Conservation (phyloP, 345 rosid species). For the Brassica nigra region DNA sequence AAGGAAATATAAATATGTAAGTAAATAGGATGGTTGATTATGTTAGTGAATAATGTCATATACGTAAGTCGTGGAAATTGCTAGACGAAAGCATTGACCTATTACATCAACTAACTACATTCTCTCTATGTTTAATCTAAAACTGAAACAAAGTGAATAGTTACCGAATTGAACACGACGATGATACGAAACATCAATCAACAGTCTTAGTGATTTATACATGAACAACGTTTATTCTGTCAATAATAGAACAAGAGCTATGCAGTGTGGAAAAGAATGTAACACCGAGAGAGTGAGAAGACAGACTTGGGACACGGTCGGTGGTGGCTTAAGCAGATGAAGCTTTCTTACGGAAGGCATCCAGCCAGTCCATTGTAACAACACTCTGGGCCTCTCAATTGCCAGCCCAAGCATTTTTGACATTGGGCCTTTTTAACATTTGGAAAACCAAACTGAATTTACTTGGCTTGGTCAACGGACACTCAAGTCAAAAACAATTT, state of each 20-base stretch:
- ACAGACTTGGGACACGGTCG: neutral
- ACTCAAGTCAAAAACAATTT: neutral
- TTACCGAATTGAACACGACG: too few relatives aligned
- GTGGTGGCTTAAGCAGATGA: neutral
- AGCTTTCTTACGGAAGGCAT: neutral
- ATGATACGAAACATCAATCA: too few relatives aligned
- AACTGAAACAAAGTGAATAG: too few relatives aligned
- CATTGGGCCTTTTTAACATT: neutral
- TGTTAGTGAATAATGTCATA: neutral
- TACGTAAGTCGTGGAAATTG: neutral
- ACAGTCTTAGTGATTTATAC: too few relatives aligned
- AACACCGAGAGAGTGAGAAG: neutral
- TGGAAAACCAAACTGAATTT: neutral
- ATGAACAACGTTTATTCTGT: too few relatives aligned
- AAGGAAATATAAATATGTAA: neutral
- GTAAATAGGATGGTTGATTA: neutral
- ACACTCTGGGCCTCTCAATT: neutral
- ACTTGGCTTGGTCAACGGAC: constrained; percentile 5
- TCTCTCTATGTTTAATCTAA: too few relatives aligned
- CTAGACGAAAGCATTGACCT: neutral
- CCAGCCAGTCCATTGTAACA: neutral
- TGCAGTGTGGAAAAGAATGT: neutral
- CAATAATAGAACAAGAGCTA: too few relatives aligned
- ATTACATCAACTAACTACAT: too few relatives aligned
- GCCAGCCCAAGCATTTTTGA: neutral